phyloP scores from a whole-genome alignment of 305 asterid genomes.

The Coffea humblotiana region DNA sequence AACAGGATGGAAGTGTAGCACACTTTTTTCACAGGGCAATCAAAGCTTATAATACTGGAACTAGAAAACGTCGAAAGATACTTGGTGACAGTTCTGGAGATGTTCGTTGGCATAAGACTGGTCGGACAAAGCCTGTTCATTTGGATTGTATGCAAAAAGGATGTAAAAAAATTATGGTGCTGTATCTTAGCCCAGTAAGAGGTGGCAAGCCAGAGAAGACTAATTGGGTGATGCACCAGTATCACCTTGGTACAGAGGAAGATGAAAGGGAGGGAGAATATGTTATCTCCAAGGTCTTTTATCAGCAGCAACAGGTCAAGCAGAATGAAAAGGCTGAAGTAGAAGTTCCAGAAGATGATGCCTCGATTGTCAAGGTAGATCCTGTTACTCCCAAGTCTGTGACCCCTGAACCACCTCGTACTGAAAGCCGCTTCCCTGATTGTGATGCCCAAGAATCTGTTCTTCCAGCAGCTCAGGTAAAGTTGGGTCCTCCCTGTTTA shows the following conservation, averaged over 20 bases:
- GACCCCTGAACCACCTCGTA: conserved; percentile 68
- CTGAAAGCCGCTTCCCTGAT: conserved; percentile 38
- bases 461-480: conserved; percentile 49
- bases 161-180: conserved; percentile 95
- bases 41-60: conserved; percentile 92
- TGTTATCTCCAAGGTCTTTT: conserved; percentile 83
- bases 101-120: conserved; percentile 97
- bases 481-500: neutral
- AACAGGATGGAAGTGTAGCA: conserved; percentile 82
- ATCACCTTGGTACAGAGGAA: conserved; percentile 84
- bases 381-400: conserved; percentile 78
- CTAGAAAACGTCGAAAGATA: conserved; percentile 89
- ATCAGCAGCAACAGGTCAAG: conserved; percentile 78
- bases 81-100: conserved; percentile 67
- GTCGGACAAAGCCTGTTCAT: conserved; percentile 82
- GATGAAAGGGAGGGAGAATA: conserved; percentile 88
- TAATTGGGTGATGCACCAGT: conserved; percentile 98
- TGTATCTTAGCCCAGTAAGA: conserved; percentile 60
- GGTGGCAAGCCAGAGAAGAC: conserved; percentile 94
- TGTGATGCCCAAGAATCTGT: conserved; percentile 31
- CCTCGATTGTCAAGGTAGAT: conserved; percentile 47
- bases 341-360: conserved; percentile 43
- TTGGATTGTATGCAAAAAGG: conserved; percentile 81
- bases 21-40: conserved; percentile 96
- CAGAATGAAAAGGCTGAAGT: conserved; percentile 49